Percentiles rank a stretch among this genome's conserved stretches.
These are phyloP conservation scores for Beauveria scarabaeidicola DNA, from an alignment of 2,329 filamentous ascomycete species.

Conservation along the genomic window DNA sequence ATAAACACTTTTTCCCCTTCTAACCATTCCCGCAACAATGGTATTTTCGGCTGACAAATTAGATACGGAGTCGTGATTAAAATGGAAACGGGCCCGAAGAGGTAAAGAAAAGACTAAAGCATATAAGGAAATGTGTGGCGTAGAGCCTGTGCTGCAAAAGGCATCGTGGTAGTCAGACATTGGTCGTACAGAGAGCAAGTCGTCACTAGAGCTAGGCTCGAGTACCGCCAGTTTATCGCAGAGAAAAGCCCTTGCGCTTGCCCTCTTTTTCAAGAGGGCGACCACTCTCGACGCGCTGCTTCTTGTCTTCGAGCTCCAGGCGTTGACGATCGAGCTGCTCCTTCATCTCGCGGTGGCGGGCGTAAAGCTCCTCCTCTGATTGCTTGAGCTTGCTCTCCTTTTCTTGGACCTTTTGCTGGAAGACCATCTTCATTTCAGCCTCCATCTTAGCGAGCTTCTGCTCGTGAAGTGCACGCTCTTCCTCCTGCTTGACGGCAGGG, in stretches of 20 bases:
- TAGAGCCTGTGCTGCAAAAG: conserved; percentile 49
- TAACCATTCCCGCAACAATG: conserved; percentile 11
- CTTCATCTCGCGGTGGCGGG: conserved; percentile 99
- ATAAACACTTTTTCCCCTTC: conserved; percentile 12
- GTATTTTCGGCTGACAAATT: conserved; percentile 19
- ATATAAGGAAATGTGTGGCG: conserved; percentile 42
- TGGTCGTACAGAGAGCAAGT: conserved; percentile 36
- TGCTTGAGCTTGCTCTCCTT: conserved; percentile 99
- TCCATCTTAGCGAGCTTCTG: conserved; percentile 99
- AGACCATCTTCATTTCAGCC: conserved; percentile 99
- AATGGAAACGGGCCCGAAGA: conserved; percentile 28
- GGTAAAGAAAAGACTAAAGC: conserved; percentile 29
- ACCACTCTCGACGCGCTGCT: conserved; percentile 86
- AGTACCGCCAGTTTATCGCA: conserved; percentile 57
- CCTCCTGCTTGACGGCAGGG: conserved; percentile 98
- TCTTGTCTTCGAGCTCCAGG: conserved; percentile 96
- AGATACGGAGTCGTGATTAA: conserved; percentile 32
- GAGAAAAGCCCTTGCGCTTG: conserved; percentile 99
- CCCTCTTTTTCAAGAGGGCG: conserved; percentile 94
- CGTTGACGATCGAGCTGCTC: conserved; percentile 96
- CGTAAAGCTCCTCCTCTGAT: conserved; percentile 97
- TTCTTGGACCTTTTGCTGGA: conserved; percentile 99
- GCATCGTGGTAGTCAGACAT: conserved; percentile 51
- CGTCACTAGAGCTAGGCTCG: conserved; percentile 16
- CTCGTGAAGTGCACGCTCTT: conserved; percentile 95